These are phyloP conservation scores for Penicillium odoratum DNA, from an alignment of 495 filamentous ascomycete genomes.

Conservation along the genomic window DNA sequence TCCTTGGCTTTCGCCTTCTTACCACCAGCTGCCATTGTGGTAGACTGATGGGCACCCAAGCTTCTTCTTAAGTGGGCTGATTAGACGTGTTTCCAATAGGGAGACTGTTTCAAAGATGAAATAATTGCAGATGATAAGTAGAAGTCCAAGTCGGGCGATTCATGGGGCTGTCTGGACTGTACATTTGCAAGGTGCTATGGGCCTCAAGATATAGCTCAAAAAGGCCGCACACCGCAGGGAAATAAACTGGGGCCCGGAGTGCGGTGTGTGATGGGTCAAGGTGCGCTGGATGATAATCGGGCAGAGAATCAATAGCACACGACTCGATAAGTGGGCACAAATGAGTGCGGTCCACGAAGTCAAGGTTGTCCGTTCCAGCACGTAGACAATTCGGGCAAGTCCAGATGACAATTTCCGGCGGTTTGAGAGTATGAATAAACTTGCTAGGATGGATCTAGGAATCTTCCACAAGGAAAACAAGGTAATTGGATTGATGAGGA, in stretches of 20 bases:
- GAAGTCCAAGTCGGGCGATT: slow-evolving; percentile 32
- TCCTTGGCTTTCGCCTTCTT: slow-evolving; percentile 42
- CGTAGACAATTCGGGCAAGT: slow-evolving; percentile 30
- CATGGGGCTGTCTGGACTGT: slow-evolving; percentile 32
- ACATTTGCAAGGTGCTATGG: slow-evolving; percentile 38
- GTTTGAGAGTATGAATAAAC: not conserved
- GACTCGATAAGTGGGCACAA: slow-evolving; percentile 33
- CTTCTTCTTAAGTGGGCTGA: slow-evolving; percentile 15
- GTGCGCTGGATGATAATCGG: slow-evolving; percentile 20
- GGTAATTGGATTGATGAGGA: slow-evolving; percentile 5
- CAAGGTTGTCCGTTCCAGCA: slow-evolving; percentile 28
- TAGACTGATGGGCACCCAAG: slow-evolving; percentile 39
- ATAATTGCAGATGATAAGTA: slow-evolving; percentile 29
- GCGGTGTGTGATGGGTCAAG: slow-evolving; percentile 19
- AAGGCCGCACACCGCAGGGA: slow-evolving; percentile 9
- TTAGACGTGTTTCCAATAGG: slow-evolving; percentile 49
- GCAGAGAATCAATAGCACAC: slow-evolving; percentile 25
- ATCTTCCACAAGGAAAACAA: not conserved
- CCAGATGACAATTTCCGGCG: slow-evolving; percentile 26
- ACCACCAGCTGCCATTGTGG: slow-evolving; percentile 35
- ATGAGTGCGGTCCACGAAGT: slow-evolving; percentile 38
- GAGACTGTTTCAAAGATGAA: slow-evolving; percentile 20
- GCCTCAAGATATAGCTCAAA: slow-evolving; percentile 43
- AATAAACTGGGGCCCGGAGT: slow-evolving; percentile 12
- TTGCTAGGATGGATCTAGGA: not conserved